Base-by-base conservation (phyloP, 1,284 basidiomycete genomes). In the Ustilago crameri region DNA sequence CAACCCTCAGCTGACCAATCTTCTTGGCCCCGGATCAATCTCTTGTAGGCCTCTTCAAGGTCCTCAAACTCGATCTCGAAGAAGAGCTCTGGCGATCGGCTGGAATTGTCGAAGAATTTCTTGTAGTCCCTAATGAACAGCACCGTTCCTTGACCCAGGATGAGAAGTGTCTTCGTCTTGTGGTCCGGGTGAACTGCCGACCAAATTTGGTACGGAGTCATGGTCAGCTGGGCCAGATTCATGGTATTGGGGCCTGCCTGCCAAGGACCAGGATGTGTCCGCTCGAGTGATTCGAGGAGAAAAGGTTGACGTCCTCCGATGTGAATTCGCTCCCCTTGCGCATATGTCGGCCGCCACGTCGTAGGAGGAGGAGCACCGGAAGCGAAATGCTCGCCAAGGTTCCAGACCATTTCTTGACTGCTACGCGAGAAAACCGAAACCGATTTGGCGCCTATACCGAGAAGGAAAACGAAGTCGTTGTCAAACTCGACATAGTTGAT, bases 401-500 rank as follows among this genome's bases (percentile, higher is more conserved):
- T 71, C 78, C 77, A 79, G 2, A 74, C 66, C 32, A 68, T 26
- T 7, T 35, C 24, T 15, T 51, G 46, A 2, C 67, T 62, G 24
- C 37, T 45, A 9, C 78, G 73, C 24, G 59, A 59, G 26, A 76
- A 61, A 41, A 72, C 60, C 8, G 68, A 62, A 15, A 79, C 60
- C 22, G 57, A 58, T 47, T 73, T 68, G 24, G 53, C 65, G 9
- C 74, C 74, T 9, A 48, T 18, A 9, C 77, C 77, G 23, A 51
- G 59, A 42, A 80, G 59, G 37, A 77, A 80, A 20, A 76, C 60
- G 32, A 68, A 78, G 10, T 74, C 55, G 46, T 78, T 69, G 51
- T 80, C 78, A 63, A 78, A 78, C 48, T 80, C 78, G 40, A 80
- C 70, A 51, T 80, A 80, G 46, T 57, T 72, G 50, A 80, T 62